These are phyloP conservation scores for Podospora pseudocomata DNA, from an alignment of 495 filamentous ascomycete species.

Conservation along the genomic window DNA sequence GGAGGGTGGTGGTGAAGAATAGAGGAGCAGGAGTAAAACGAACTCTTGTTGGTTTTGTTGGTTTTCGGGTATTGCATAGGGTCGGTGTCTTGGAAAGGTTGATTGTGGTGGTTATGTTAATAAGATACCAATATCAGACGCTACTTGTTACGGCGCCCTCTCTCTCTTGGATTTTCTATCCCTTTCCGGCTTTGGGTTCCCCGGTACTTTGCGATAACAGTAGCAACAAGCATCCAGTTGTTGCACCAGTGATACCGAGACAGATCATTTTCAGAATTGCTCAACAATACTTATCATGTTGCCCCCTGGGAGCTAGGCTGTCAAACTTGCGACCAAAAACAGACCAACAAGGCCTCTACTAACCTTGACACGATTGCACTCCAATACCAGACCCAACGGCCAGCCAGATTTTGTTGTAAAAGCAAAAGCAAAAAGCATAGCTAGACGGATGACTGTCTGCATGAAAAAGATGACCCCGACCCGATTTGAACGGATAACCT, in stretches of 20 bases:
- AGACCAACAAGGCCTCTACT: too few species aligned
- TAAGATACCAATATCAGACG: background rate
- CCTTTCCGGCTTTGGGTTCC: background rate
- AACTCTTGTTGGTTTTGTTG: too few species aligned
- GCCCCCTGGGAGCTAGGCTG: too few species aligned
- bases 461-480: conserved; percentile 11
- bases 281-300: too few species aligned
- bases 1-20: conserved; percentile 14
- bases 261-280: too few species aligned
- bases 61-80: background rate
- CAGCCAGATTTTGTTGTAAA: background rate
- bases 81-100: background rate
- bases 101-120: background rate
- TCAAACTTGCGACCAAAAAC: too few species aligned
- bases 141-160: background rate
- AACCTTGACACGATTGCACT: too few species aligned
- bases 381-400: background rate
- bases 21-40: background rate
- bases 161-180: background rate
- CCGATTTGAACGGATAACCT: conserved; percentile 15
- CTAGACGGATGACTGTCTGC: background rate
- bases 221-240: too few species aligned
- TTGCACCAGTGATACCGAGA: too few species aligned
- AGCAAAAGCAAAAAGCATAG: background rate
- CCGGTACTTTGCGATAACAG: too few species aligned